Base-by-base conservation (phyloP, 1,284 basidiomycete species). In the Cryptococcus jaspeensis region DNA sequence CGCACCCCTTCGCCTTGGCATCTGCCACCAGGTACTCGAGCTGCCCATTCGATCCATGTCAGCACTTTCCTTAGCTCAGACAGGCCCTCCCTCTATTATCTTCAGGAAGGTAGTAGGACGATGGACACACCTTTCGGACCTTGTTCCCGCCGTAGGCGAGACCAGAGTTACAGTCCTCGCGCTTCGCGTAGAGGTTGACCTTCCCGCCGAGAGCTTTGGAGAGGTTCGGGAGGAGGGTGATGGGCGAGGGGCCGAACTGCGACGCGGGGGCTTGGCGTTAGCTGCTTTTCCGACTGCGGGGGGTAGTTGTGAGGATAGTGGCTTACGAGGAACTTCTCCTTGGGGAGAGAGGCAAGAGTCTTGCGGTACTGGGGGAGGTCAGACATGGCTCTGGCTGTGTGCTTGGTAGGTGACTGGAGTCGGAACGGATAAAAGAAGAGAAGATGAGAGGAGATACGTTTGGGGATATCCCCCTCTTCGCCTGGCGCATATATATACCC, bases 71-170 rank as follows among this genome's bases (percentile, higher is more conserved):
- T 47, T 2, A n/a, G 6, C 23, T 11, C 7, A 53, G 23, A 18
- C 20, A 43, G 37, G 25, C 5, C 28, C 28, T 5, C 28, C 28
- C 28, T 9, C 4, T 5, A 9, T 5, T 4, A 4, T 4, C 28
- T 9, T 5, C 28, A 32, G 28, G 28, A 32, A 32, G 28, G 28
- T 5, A 32, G 4, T 5, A 9, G 9, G 28, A 4, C 28, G 28
- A 32, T 4, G 28, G 47, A 56, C 58, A 37, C 50, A 59, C 66
- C 64, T 72, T 72, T 40, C 70, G 60, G 46, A 70, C 69, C 53
- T 72, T 72, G 60, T 72, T 72, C n/a, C 70, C 70, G 22, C 70
- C 70, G 52, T 64, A 70, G 13, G 70, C 70, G 3, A 72, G 55
- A 16, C 65, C 65, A 3, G 67, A 69, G 56, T 72, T 72, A 55